phyloP scores from a whole-genome alignment of 83 land plant species.

The Thuja plicata region DNA sequence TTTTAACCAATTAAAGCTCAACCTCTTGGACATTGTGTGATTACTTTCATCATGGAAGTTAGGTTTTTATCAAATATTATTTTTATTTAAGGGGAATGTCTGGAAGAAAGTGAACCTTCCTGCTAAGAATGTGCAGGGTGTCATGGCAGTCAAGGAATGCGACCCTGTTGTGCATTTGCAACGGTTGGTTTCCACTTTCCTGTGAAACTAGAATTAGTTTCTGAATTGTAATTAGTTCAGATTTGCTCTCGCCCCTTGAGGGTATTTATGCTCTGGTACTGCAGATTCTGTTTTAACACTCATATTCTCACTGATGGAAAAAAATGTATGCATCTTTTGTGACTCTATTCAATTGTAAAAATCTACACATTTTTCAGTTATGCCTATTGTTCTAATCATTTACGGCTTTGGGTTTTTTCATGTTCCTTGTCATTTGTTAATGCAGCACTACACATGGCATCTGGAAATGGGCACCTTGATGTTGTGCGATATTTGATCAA shows the following conservation, averaged over 20 bases:
- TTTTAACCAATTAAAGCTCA: too few relatives aligned
- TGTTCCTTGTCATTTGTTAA: background rate
- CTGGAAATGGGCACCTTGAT: constrained; percentile 93
- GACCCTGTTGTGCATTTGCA: background rate
- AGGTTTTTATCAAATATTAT: background rate
- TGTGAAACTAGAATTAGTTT: background rate
- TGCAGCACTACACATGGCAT: constrained; percentile 97
- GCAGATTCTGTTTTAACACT: background rate
- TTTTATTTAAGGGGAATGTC: background rate
- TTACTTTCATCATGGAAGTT: background rate
- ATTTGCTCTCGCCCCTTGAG: background rate
- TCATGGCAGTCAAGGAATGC: background rate
- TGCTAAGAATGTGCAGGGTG: background rate
- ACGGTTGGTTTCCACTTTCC: background rate
- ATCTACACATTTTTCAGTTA: background rate
- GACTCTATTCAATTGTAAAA: background rate
- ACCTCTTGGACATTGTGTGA: background rate
- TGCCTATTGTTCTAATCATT: background rate
- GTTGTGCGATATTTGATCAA: constrained; percentile 70
- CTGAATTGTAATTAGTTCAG: background rate
- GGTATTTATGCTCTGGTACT: background rate
- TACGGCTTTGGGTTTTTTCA: background rate
- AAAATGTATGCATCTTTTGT: background rate
- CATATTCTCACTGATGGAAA: background rate
- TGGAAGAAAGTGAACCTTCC: background rate